A percentile compares a stretch with the other conserved stretches of the same genome.
phyloP scores from a whole-genome alignment of 768 basidiomycete species.

The Mycena epipterygia region DNA sequence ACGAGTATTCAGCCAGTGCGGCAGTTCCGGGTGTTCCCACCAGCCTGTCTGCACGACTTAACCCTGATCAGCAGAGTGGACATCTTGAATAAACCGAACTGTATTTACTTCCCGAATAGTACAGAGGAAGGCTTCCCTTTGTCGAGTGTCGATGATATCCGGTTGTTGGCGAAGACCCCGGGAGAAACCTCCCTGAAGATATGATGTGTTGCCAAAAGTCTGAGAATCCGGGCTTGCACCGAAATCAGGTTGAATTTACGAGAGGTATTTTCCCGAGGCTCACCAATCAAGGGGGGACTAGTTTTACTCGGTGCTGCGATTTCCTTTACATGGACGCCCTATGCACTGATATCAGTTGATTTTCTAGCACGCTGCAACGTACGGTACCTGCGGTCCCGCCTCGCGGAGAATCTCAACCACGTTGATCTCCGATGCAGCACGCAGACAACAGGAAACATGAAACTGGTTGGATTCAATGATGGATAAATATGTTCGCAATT shows the following conservation, averaged over 20 bases:
- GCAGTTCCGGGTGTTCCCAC: too few species aligned
- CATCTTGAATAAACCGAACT: too few species aligned
- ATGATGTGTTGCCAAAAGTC: conserved; percentile 51
- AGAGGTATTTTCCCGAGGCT: too few species aligned
- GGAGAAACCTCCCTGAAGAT: conserved; percentile 51
- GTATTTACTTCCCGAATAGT: conserved; percentile 45
- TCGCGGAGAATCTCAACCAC: conserved; percentile 52
- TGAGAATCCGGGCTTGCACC: conserved; percentile 47
- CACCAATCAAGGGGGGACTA: conserved; percentile 50
- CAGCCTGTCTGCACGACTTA: too few species aligned
- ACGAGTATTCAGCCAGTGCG: too few species aligned
- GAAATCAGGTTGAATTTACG: too few species aligned
- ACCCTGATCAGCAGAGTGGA: too few species aligned
- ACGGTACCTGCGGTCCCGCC: conserved; percentile 43
- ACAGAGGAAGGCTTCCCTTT: conserved; percentile 44
- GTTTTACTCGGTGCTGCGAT: conserved; percentile 47
- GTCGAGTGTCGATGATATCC: conserved; percentile 48
- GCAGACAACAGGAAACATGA: conserved; percentile 32
- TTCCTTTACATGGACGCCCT: too few species aligned
- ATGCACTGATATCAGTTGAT: not conserved
- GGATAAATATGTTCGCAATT: conserved; percentile 14
- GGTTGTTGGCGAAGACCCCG: conserved; percentile 52
- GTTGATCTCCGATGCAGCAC: conserved; percentile 45
- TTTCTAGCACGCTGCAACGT: not conserved
- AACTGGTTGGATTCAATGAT: conserved; percentile 2